Conservation (phyloP, 371 early-diverging fungal species). For the Funneliformis caledonium region DNA sequence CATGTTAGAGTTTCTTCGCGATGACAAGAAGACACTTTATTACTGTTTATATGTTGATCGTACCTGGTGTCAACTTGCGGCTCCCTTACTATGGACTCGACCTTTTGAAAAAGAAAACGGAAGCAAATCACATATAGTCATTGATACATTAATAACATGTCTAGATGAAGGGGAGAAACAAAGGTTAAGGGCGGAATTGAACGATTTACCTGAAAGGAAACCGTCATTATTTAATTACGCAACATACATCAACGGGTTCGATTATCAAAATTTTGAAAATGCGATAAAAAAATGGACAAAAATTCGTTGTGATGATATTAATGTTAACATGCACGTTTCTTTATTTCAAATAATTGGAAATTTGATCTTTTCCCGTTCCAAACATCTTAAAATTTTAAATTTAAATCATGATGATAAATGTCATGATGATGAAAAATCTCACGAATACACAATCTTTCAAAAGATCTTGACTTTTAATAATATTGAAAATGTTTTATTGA, state of each 20-base stretch:
- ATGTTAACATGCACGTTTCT: not conserved
- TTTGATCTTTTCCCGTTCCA: slow-evolving; percentile 1
- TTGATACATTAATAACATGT: not conserved
- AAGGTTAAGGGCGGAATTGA: not conserved
- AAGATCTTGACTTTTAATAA: not conserved
- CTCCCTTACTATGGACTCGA: slow-evolving; percentile 16
- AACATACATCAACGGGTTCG: not conserved
- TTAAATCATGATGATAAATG: slow-evolving; percentile 4
- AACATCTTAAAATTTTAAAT: not conserved
- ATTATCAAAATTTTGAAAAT: slow-evolving; percentile 1
- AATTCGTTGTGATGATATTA: not conserved
- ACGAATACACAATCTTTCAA: not conserved
- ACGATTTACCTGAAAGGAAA: not conserved
- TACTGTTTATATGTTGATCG: slow-evolving; percentile 12
- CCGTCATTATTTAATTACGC: not conserved
- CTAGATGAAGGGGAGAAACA: not conserved
- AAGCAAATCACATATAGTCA: not conserved
- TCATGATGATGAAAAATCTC: not conserved
- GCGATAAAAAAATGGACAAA: slow-evolving; percentile 9
- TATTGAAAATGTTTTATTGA: not conserved
- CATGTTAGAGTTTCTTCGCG: not conserved
- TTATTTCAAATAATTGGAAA: slow-evolving; percentile 8
- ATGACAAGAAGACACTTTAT: slow-evolving; percentile 3
- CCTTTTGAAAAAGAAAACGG: slow-evolving; percentile 14
- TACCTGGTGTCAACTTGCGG: not conserved